Evolutionary conservation across 2,329 filamentous ascomycete species (phyloP).

Genomic region (Aplosporella prunicola): DNA sequence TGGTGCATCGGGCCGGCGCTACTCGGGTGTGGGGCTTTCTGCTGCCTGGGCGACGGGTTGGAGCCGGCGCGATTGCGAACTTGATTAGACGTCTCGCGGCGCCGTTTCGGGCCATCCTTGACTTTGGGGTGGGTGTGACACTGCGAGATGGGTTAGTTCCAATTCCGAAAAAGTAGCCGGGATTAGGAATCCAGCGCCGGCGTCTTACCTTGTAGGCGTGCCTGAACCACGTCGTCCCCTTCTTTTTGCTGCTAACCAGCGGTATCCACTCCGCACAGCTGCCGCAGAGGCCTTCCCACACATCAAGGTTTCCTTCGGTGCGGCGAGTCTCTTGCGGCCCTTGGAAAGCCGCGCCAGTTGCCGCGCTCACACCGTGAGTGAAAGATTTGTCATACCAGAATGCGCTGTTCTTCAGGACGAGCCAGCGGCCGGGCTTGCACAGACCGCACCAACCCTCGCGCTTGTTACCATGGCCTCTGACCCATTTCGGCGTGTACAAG

Average conservation of each 20-base stretch:
- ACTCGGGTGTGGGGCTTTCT: too few relatives aligned
- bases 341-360: constrained; percentile 69
- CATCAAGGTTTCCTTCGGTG: constrained; percentile 71
- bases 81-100: constrained; percentile 29
- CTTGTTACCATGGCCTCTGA: constrained; percentile 77
- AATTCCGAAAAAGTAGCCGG: constrained; percentile 4
- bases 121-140: constrained; percentile 36
- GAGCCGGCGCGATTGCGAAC: too few relatives aligned
- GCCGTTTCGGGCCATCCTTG: constrained; percentile 34
- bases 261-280: constrained; percentile 75
- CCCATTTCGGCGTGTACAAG: constrained; percentile 74
- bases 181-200: neutral
- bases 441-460: constrained; percentile 85
- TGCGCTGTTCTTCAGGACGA: constrained; percentile 80
- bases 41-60: too few relatives aligned
- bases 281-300: constrained; percentile 71
- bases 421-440: constrained; percentile 77
- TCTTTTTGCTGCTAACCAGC: constrained; percentile 77
- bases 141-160: constrained; percentile 15
- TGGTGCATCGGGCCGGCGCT: too few relatives aligned
- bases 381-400: constrained; percentile 94
- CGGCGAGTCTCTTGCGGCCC: constrained; percentile 65
- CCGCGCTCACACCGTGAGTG: constrained; percentile 75
- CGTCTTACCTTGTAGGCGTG: constrained; percentile 71
- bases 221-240: constrained; percentile 85